These are phyloP conservation scores for sorghum (Sorghum bicolor) DNA, from an alignment of 176 grass and related monocot species.

Conservation along the genomic window DNA sequence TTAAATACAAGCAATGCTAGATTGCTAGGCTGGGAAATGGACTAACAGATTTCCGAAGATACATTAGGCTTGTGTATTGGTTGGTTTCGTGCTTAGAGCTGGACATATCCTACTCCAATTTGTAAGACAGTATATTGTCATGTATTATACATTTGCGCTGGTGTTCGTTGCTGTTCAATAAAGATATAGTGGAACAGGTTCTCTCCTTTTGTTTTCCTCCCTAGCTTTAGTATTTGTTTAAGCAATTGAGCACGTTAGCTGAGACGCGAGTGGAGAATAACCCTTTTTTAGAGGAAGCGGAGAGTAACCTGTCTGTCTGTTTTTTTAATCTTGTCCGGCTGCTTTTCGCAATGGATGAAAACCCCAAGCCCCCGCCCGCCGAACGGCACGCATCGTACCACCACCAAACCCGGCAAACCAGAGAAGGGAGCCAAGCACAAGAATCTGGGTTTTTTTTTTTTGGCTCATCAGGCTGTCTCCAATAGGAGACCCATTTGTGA, in stretches of 20 bases:
- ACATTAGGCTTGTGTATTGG: neutral
- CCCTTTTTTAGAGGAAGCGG: no score
- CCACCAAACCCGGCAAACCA: no score
- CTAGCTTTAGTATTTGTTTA: neutral
- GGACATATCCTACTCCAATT: neutral
- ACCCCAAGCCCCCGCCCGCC: no score
- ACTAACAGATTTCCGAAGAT: neutral
- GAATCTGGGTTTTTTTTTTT: no score
- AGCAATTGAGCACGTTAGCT: neutral
- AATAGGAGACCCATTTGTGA: no score
- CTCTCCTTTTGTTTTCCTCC: neutral
- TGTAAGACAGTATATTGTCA: neutral
- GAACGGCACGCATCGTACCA: no score
- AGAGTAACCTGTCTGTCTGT: no score
- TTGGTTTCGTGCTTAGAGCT: neutral
- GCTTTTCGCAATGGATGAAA: no score
- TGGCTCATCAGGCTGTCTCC: no score
- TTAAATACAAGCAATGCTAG: neutral
- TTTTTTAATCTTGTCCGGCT: no score
- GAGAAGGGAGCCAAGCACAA: no score
- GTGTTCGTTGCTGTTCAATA: neutral
- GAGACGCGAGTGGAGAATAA: neutral
- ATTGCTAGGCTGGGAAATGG: neutral
- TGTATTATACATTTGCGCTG: neutral
- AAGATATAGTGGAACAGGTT: neutral